Base-by-base conservation (phyloP, 106 monocot genomes). In the Posidonia australis region DNA sequence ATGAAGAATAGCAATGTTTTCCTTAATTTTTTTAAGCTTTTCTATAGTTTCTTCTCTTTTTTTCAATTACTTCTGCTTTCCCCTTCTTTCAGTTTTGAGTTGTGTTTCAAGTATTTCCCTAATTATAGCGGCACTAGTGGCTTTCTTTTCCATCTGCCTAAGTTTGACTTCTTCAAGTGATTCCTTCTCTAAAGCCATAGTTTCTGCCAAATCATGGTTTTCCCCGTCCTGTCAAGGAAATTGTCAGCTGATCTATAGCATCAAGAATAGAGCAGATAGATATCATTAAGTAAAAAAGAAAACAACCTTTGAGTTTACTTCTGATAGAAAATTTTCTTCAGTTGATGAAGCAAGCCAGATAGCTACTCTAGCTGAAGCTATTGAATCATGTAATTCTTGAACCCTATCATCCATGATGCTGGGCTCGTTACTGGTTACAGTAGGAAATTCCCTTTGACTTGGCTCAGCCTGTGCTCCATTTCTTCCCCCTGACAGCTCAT, bases 101-200 rank as follows among this genome's bases (percentile, higher is more conserved):
- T 72, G 41, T 23, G 18, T 66, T 78, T 90, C 78, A 71, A 83
- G 66, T 45, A 74, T 66, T 71, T 71, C 54, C 75, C 72, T 82
- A 31, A 60, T 71, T 27, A 63, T 68, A 14, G 71, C 44, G 56
- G 73, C 78, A 71, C 79, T 62, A 2, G 42, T 5, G 43, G 36
- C 51, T 62, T 73, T 72, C 52, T 51, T 69, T 75, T 91, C 83
- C 60, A 78, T 27, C 47, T 77, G 53, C 55, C 60, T 82, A 13
- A 77, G 55, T 63, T 61, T 82, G 19, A 73, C 57, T 28, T 85
- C 80, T 57, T 14, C 13, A 71, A 70, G 74, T 26, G 84, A 74
- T 44, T 54, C 52, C 28, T 62, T 60, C 60, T 77, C 82, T 67
- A 75, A 80, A 53, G n/a, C 69, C 48, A 73, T 79, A 64, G 64